These are phyloP conservation scores for Piper longum DNA, from an alignment of 164 flowering plant species.

Conservation along the genomic window DNA sequence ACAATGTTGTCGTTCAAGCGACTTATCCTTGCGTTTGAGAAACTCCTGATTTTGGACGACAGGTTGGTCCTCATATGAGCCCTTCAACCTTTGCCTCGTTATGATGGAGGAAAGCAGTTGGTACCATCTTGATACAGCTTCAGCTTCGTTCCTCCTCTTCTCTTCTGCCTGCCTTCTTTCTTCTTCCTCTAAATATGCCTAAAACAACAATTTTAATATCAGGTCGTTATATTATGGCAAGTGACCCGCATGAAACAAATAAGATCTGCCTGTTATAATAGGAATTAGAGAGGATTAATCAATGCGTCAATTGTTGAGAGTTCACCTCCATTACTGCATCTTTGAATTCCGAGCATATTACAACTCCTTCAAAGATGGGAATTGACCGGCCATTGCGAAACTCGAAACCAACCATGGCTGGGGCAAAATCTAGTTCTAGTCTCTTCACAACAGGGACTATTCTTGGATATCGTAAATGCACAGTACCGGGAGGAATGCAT, in stretches of 20 bases:
- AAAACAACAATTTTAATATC: slow-evolving; percentile 3
- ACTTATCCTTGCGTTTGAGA: slow-evolving; percentile 5
- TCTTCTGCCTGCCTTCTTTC: slow-evolving; percentile 62
- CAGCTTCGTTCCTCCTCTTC: slow-evolving; percentile 53
- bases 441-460: slow-evolving; percentile 56
- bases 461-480: slow-evolving; percentile 76
- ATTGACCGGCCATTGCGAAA: slow-evolving; percentile 66
- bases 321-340: slow-evolving; percentile 70
- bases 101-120: slow-evolving; percentile 86
- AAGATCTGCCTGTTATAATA: too few species aligned
- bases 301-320: background rate
- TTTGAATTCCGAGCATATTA: slow-evolving; percentile 77
- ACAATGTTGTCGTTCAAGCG: background rate
- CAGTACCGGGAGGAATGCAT: slow-evolving; percentile 93
- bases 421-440: slow-evolving; percentile 79
- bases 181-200: slow-evolving; percentile 87
- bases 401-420: slow-evolving; percentile 99
- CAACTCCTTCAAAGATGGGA: slow-evolving; percentile 80
- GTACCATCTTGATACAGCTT: slow-evolving; percentile 74
- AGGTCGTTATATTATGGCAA: too few species aligned
- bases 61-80: slow-evolving; percentile 27
- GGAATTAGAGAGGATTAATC: too few species aligned
- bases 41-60: slow-evolving; percentile 1
- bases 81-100: slow-evolving; percentile 63
- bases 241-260: too few species aligned